Conservation (phyloP, 2,329 filamentous ascomycete species). For the Magnaporthiopsis poae region DNA sequence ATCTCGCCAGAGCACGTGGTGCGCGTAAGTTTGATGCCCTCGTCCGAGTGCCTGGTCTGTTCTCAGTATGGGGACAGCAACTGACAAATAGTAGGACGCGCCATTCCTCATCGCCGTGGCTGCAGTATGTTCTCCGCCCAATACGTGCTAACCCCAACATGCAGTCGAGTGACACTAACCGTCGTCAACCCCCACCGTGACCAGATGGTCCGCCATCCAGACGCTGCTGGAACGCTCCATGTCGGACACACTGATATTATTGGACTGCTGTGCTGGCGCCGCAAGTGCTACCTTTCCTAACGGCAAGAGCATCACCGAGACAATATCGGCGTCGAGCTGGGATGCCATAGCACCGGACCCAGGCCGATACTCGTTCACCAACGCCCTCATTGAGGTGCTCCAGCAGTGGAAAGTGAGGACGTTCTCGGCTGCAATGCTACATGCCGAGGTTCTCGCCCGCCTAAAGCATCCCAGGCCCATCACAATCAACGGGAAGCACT, state of each 20-base stretch:
- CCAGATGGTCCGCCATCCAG: constrained; percentile 50
- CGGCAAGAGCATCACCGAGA: constrained; percentile 50
- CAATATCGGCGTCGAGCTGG: constrained; percentile 53
- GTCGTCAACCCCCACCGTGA: too few species aligned
- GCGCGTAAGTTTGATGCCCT: constrained; percentile 32
- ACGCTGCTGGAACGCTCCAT: constrained; percentile 46
- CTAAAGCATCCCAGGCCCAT: constrained; percentile 50
- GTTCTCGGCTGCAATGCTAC: constrained; percentile 52
- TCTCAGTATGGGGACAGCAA: not conserved
- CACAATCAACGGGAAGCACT: constrained; percentile 46
- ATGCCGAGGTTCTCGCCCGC: constrained; percentile 50
- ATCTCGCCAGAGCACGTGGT: constrained; percentile 51
- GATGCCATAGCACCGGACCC: constrained; percentile 51
- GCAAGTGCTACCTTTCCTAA: constrained; percentile 50
- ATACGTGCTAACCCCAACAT: constrained; percentile 1
- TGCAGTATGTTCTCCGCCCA: constrained; percentile 34
- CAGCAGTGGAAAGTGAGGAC: constrained; percentile 45
- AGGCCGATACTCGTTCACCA: constrained; percentile 50
- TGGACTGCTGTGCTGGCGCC: constrained; percentile 51
- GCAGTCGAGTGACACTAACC: constrained; percentile 1
- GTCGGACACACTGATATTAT: constrained; percentile 47
- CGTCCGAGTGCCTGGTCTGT: not conserved
- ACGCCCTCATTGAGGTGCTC: constrained; percentile 48
- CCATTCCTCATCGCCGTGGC: constrained; percentile 41
- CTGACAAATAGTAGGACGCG: constrained; percentile 30